These are phyloP conservation scores for Pythium chondricola DNA, from an alignment of 352 stramenopile species.

Conservation along the genomic window DNA sequence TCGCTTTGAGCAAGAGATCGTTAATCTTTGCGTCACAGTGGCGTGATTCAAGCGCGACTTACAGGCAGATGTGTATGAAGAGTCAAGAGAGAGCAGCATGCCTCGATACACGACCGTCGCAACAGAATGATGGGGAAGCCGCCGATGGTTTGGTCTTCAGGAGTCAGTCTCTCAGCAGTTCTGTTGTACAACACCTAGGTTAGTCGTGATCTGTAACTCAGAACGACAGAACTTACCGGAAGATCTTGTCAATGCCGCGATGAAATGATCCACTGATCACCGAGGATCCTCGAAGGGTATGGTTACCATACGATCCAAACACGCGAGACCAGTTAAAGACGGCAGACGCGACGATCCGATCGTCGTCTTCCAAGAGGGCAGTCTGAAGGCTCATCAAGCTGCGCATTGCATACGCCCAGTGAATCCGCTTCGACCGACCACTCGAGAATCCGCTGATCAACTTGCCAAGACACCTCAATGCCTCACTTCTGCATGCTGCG, in stretches of 20 bases:
- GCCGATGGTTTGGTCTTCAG: slow-evolving; percentile 60
- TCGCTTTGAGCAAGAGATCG: slow-evolving; percentile 20
- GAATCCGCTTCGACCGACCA: slow-evolving; percentile 71
- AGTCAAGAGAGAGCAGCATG: slow-evolving; percentile 74
- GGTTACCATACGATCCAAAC: slow-evolving; percentile 75
- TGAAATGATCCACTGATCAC: slow-evolving; percentile 77
- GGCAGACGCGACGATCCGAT: slow-evolving; percentile 69
- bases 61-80: slow-evolving; percentile 76
- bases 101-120: slow-evolving; percentile 68
- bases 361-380: slow-evolving; percentile 73
- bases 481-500: slow-evolving; percentile 63
- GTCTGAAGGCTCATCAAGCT: slow-evolving; percentile 79
- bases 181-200: neutral
- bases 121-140: slow-evolving; percentile 72
- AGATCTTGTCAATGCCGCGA: slow-evolving; percentile 69
- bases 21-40: too few relatives aligned
- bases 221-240: slow-evolving; percentile 31
- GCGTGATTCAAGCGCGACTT: too few relatives aligned
- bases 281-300: slow-evolving; percentile 72
- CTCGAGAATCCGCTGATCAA: slow-evolving; percentile 62
- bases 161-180: slow-evolving; percentile 10
- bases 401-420: slow-evolving; percentile 79
- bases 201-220: neutral
- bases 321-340: slow-evolving; percentile 84
- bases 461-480: slow-evolving; percentile 68